These are phyloP conservation scores for Starmerella riodocensis DNA, from an alignment of 805 yeast species.

Conservation along the genomic window DNA sequence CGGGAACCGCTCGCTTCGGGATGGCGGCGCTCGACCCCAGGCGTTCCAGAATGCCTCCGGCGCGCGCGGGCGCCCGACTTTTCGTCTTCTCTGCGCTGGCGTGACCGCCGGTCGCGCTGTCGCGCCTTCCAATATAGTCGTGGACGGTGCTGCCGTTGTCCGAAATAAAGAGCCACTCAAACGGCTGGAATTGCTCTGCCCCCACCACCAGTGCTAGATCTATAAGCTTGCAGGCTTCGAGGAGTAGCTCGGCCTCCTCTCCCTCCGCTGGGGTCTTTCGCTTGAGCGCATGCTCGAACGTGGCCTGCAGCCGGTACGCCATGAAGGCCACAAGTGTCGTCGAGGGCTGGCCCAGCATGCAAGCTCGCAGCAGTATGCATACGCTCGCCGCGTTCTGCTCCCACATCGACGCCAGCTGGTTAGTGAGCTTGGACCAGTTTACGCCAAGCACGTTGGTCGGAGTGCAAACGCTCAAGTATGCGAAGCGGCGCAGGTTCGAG, in stretches of 20 bases:
- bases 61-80: neutral
- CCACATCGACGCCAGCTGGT: conserved; percentile 21
- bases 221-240: conserved; percentile 54
- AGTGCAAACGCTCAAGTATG: conserved; percentile 49
- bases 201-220: conserved; percentile 59
- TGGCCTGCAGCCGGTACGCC: conserved; percentile 44
- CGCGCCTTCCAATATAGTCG: conserved; percentile 4
- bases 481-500: conserved; percentile 45
- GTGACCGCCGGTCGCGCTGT: neutral
- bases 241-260: conserved; percentile 9
- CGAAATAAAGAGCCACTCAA: conserved; percentile 77
- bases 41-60: conserved; percentile 19
- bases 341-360: conserved; percentile 32
- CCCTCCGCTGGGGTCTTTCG: conserved; percentile 14
- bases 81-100: neutral
- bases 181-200: conserved; percentile 60
- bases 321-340: conserved; percentile 29
- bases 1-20: conserved; percentile 5
- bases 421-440: conserved; percentile 16
- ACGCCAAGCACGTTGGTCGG: conserved; percentile 28
- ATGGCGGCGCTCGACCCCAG: conserved; percentile 24
- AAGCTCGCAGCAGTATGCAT: conserved; percentile 48
- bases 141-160: conserved; percentile 50
- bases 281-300: conserved; percentile 33
- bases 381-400: conserved; percentile 39